phyloP scores from a whole-genome alignment of 129 eudicot genomes.

The Mikania micrantha region DNA sequence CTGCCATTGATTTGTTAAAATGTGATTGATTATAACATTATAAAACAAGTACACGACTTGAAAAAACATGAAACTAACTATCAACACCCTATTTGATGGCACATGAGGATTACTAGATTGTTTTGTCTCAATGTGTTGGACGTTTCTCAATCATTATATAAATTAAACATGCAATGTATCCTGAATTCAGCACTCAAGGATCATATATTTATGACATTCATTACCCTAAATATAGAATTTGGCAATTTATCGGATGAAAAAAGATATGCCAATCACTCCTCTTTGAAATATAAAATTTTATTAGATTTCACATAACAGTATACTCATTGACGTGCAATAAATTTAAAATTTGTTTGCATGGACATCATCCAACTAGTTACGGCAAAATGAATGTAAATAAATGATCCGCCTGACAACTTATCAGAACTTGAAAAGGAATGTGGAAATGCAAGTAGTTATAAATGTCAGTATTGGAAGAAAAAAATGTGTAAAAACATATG shows the following conservation, averaged over 20 bases:
- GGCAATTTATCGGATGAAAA: not conserved
- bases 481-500: not conserved
- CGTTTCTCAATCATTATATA: not conserved
- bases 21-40: not conserved
- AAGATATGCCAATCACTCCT: not conserved
- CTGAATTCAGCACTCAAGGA: not conserved
- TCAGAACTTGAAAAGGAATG: not conserved
- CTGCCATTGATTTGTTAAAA: not conserved
- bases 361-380: not conserved
- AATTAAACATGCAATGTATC: constrained; percentile 1
- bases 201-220: not conserved
- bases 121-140: not conserved
- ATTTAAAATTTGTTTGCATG: not conserved
- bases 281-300: not conserved
- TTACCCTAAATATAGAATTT: not conserved
- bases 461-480: not conserved
- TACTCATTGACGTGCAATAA: not conserved
- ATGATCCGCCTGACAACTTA: not conserved
- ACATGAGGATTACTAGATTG: not conserved
- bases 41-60: not conserved
- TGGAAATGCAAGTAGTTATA: not conserved
- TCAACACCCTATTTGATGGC: not conserved
- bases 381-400: not conserved
- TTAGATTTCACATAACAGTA: too few relatives aligned
- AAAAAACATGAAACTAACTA: not conserved